Base-by-base conservation (phyloP, 1,284 basidiomycete genomes). In the Takashimella tepidaria region DNA sequence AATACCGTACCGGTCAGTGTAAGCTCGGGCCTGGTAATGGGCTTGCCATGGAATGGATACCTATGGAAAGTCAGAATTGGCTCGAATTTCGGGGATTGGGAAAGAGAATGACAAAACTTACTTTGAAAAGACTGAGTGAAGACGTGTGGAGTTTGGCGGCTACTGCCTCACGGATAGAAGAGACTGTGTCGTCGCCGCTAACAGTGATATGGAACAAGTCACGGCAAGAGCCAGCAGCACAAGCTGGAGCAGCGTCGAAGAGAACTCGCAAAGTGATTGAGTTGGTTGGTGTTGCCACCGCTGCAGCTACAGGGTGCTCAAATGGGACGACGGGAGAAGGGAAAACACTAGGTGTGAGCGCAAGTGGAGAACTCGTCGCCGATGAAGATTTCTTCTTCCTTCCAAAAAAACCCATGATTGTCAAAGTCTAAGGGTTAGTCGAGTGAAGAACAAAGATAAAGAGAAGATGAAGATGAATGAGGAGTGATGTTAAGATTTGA, bases 1-100 rank as follows among this genome's bases (percentile, higher is more conserved):
- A 2, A 55, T 47, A 4, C 59, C 59, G 50, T 66, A 73, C 46
- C 59, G 58, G 23, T 60, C 54, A 4, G 56, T 58, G 50, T 74
- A 73, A 5, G 64, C 59, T 22, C 52, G 53, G 10, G 72, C 64
- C 44, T 74, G 65, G 27, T 60, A 50, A 42, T 69, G 63, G 8
- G 73, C 73, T 42, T 66, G 63, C 50, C 55, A 60, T 13, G 73
- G 73, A 21, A 75, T 71, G 5, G 59, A 54, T 8, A 73, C 70
- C 73, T 75, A 58, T 10, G 20, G 3, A 5, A 40, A 24, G 53
- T 54, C 25, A 56, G 53, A 2, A 40, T 6, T 37, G 24, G n/a
- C 22, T 48, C 5, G 45, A 50, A 24, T n/a, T 22, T 6, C 23
- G 16, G 27, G 43, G 37, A 41, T 11, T 31, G 20, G 37, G n/a